phyloP scores from a whole-genome alignment of 129 eudicot genomes.

The Saposhnikovia divaricata region DNA sequence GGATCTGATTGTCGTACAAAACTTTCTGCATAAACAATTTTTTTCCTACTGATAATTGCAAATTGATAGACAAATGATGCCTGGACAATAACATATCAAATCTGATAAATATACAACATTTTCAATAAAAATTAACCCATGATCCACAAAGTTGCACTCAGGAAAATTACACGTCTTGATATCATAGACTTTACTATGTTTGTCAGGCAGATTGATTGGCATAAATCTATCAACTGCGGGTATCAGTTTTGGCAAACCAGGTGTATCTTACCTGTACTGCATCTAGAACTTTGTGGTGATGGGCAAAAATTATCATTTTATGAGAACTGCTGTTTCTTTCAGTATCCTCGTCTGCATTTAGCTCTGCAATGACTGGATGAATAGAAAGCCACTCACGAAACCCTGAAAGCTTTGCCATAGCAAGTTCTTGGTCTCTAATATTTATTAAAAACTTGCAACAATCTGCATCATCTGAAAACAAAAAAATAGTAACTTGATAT shows the following conservation, averaged over 20 bases:
- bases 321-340: slow-evolving; percentile 54
- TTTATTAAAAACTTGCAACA: slow-evolving; percentile 21
- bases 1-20: not conserved
- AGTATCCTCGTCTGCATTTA: slow-evolving; percentile 31
- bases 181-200: not conserved
- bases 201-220: not conserved
- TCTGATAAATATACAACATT: not conserved
- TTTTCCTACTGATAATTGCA: not conserved
- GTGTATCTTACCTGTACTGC: slow-evolving; percentile 59
- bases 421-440: slow-evolving; percentile 53
- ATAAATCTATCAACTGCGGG: not conserved
- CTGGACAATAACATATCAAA: not conserved
- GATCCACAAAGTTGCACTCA: not conserved
- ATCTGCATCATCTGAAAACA: slow-evolving; percentile 29
- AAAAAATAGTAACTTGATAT: not conserved
- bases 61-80: not conserved
- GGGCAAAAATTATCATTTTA: slow-evolving; percentile 92
- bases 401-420: slow-evolving; percentile 77
- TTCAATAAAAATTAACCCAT: not conserved
- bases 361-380: slow-evolving; percentile 69
- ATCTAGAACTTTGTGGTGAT: slow-evolving; percentile 87
- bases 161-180: not conserved
- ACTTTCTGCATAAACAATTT: not conserved
- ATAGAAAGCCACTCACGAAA: slow-evolving; percentile 84
- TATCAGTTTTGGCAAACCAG: not conserved